These are phyloP conservation scores for Danielozyma ontarioensis DNA, from an alignment of 805 yeast species.

Conservation along the genomic window DNA sequence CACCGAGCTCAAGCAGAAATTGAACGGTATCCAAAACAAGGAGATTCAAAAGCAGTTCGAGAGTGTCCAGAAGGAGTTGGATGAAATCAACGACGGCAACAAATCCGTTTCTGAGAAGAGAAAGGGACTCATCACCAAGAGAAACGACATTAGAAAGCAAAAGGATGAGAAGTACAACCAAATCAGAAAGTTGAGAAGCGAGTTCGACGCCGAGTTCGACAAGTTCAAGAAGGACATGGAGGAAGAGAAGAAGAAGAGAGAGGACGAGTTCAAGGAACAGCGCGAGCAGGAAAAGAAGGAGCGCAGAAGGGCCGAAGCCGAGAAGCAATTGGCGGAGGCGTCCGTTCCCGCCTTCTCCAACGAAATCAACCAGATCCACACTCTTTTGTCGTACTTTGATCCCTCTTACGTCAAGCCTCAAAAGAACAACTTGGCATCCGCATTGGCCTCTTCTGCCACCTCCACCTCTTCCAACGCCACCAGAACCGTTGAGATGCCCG, in stretches of 20 bases:
- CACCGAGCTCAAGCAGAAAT: slow-evolving; percentile 64
- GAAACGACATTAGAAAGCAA: slow-evolving; percentile 60
- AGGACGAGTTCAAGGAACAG: slow-evolving; percentile 58
- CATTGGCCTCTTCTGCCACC: slow-evolving; percentile 12
- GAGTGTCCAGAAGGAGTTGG: slow-evolving; percentile 61
- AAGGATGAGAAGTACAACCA: slow-evolving; percentile 64
- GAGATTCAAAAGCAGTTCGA: slow-evolving; percentile 69
- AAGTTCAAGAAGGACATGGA: slow-evolving; percentile 64
- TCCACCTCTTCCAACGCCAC: slow-evolving; percentile 17
- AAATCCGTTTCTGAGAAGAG: slow-evolving; percentile 64
- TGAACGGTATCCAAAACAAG: slow-evolving; percentile 53
- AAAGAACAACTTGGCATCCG: slow-evolving; percentile 19
- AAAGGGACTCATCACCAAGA: slow-evolving; percentile 55
- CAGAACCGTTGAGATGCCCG: slow-evolving; percentile 59
- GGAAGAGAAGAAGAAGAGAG: slow-evolving; percentile 64
- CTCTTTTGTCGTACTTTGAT: slow-evolving; percentile 68
- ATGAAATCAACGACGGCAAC: slow-evolving; percentile 55
- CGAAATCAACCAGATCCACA: slow-evolving; percentile 74
- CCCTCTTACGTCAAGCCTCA: slow-evolving; percentile 66
- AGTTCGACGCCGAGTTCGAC: slow-evolving; percentile 69
- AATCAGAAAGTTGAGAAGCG: slow-evolving; percentile 65
- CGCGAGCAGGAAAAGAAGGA: slow-evolving; percentile 48
- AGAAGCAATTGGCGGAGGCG: slow-evolving; percentile 67
- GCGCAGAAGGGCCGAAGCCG: slow-evolving; percentile 52
- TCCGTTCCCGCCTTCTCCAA: slow-evolving; percentile 77